Evolutionary conservation across 768 basidiomycete genomes (phyloP).

Genomic region (Kwoniella mangroviensis): DNA sequence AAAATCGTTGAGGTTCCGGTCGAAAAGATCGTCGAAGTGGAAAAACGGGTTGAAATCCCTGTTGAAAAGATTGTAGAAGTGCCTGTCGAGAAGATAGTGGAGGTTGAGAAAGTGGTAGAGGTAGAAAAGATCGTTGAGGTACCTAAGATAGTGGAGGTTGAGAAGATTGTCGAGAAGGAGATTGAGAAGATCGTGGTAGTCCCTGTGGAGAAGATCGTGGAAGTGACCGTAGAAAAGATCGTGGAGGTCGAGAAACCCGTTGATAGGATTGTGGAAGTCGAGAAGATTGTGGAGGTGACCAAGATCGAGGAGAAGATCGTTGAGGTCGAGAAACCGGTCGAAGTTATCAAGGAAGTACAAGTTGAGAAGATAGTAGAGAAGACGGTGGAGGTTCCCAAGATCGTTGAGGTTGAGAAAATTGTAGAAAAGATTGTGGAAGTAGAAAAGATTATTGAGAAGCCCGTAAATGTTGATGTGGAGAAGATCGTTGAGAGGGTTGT

Average conservation of each 20-base stretch:
- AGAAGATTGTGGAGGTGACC: conserved; percentile 39
- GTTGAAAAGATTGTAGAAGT: conserved; percentile 54
- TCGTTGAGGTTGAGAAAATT: conserved; percentile 46
- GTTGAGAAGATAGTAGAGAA: conserved; percentile 39
- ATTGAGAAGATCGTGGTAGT: conserved; percentile 26
- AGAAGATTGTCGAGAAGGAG: conserved; percentile 50
- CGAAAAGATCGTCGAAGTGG: conserved; percentile 47
- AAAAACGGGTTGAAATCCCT: conserved; percentile 49
- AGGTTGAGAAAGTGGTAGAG: conserved; percentile 42
- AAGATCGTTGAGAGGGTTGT: conserved; percentile 46
- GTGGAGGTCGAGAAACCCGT: conserved; percentile 47
- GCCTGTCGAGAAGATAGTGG: conserved; percentile 38
- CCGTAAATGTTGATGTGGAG: conserved; percentile 43
- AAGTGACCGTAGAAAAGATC: conserved; percentile 48
- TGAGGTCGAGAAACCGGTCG: conserved; percentile 46
- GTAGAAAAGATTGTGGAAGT: conserved; percentile 42
- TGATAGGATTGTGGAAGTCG: conserved; percentile 42
- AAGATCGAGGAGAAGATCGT: conserved; percentile 46
- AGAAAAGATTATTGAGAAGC: conserved; percentile 42
- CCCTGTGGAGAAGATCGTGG: conserved; percentile 38
- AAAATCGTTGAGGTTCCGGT: conserved; percentile 46
- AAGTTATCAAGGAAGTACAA: conserved; percentile 38
- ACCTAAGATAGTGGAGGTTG: conserved; percentile 35
- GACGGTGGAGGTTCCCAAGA: conserved; percentile 44
- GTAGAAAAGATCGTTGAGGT: conserved; percentile 49